Base-by-base conservation (phyloP, 2,329 filamentous ascomycete species). In the Fusarium falciforme region DNA sequence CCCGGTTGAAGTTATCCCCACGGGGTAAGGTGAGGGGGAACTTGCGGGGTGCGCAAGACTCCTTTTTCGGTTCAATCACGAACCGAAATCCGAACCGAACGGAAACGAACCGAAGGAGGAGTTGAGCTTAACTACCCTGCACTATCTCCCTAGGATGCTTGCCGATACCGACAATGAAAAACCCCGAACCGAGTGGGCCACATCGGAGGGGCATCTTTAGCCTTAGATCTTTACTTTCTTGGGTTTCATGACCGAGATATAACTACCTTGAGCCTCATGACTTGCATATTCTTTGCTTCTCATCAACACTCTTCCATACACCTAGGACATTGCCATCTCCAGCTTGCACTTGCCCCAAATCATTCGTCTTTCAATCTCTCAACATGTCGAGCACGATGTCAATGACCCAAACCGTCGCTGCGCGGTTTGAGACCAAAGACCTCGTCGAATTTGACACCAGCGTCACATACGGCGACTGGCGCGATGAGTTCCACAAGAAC, bases 401-500 rank as follows among this genome's bases (percentile, higher is more conserved):
- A 59, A 71, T 71, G 44, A 61, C 72, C 29, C 71, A 73, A 27
- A 76, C 74, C 25, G 72, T 76, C 57, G 74, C 68, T 25, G 61
- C 74, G 40, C 74, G 57, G 12, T 76, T 70, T 44, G 74, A 76
- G 66, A 76, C 74, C 40, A 76, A 76, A 61, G 74, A 76, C 44
- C 57, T 76, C 42, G 70, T 76, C 33, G 66, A 74, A 4, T 76
- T 76, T 14, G 74, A 76, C 35, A 54, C 72, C n/a, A 75, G 38
- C 36, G 22, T 31, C 20, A 61, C 64, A 35, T 76, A 76, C n/a
- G 74, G 71, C 10, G 74, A 76, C 61, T 76, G 74, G 74, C 42
- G 74, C 20, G 74, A 76, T 33, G 74, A 76, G 27, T 76, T 76
- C 55, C 74, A 76, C 74, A 72, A 73, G 71, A 54, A 54, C n/a